Conservation (phyloP, 805 yeast genomes). For the Pichia californica region DNA sequence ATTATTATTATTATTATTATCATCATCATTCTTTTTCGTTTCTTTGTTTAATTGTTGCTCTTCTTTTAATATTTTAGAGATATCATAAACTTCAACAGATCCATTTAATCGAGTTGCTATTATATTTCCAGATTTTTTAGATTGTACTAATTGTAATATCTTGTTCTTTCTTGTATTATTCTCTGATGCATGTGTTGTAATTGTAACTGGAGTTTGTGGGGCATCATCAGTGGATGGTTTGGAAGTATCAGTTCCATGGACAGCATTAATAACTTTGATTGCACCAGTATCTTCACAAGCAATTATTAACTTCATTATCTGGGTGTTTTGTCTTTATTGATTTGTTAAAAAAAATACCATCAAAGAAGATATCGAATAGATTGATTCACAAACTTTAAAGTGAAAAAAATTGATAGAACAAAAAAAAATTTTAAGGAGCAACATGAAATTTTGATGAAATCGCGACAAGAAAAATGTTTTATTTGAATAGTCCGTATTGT, state of each 20-base stretch:
- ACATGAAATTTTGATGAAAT: background rate
- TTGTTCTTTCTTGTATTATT: constrained; percentile 29
- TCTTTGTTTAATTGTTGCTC: background rate
- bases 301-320: constrained; percentile 51
- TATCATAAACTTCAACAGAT: constrained; percentile 33
- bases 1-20: too few species aligned
- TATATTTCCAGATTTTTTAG: constrained; percentile 28
- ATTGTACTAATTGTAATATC: constrained; percentile 27
- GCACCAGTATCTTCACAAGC: constrained; percentile 65
- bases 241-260: constrained; percentile 75
- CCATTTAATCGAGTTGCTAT: constrained; percentile 41
- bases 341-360: too few species aligned
- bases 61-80: constrained; percentile 7
- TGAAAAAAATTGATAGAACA: too few species aligned
- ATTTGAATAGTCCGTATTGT: too few species aligned
- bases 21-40: constrained; percentile 1
- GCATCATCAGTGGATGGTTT: constrained; percentile 29
- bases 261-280: constrained; percentile 56
- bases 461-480: constrained; percentile 1
- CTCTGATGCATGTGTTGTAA: constrained; percentile 29
- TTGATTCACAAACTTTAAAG: too few species aligned
- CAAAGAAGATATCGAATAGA: too few species aligned
- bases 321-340: background rate
- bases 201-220: constrained; percentile 48
- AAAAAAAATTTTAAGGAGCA: too few species aligned